Percentiles rank a stretch among this genome's conserved stretches.
Conservation (phyloP, 1,284 basidiomycete species). For the Apiotrichum sp. region DNA sequence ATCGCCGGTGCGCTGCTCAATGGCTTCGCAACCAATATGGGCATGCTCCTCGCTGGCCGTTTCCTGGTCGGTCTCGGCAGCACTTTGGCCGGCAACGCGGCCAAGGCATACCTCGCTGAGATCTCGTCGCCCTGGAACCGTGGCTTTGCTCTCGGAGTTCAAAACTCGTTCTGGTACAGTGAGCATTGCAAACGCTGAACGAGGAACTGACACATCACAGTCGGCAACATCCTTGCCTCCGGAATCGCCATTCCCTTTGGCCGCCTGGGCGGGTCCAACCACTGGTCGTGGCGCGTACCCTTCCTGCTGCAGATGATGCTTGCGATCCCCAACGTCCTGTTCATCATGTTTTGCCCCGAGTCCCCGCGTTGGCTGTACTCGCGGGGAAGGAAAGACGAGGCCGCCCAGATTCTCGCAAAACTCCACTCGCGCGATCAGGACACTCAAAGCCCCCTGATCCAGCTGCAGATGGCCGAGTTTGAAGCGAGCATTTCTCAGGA, state of each 20-base stretch:
- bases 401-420: conserved; percentile 15
- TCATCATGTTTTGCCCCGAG: conserved; percentile 44
- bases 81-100: conserved; percentile 50
- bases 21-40: conserved; percentile 49
- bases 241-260: conserved; percentile 56
- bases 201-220: conserved; percentile 7
- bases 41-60: conserved; percentile 53
- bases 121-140: conserved; percentile 52
- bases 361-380: conserved; percentile 52
- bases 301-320: conserved; percentile 52
- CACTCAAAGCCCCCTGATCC: conserved; percentile 52
- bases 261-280: conserved; percentile 45
- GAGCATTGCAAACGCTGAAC: not conserved
- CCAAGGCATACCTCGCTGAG: conserved; percentile 54
- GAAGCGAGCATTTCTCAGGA: conserved; percentile 49
- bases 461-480: conserved; percentile 55
- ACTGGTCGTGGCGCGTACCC: conserved; percentile 54
- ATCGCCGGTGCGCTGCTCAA: conserved; percentile 52
- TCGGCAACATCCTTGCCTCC: conserved; percentile 53
- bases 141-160: conserved; percentile 54
- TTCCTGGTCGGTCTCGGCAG: conserved; percentile 49
- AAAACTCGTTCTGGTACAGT: conserved; percentile 49
- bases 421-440: conserved; percentile 53
- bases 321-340: conserved; percentile 50
- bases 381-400: conserved; percentile 16